Evolutionary conservation across 495 filamentous ascomycete species (phyloP), one percentile per base, ranked within the genome.

Genomic region (Trichoderma asperelloides): DNA sequence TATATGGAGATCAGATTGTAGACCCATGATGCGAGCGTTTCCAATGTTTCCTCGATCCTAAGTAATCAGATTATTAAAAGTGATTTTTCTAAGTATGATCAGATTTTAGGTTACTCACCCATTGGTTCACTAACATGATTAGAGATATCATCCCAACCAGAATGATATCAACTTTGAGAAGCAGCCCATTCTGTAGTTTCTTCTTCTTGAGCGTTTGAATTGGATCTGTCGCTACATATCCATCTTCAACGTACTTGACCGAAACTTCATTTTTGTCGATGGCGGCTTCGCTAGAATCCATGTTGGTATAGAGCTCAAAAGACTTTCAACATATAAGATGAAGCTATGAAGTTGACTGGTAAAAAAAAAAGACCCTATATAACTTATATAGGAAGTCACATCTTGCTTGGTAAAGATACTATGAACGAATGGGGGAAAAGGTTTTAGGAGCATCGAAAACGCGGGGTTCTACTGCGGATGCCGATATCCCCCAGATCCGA

Each of bases 1-100:
- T 11, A 60, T 60, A 60, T 60, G 7, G 25, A 60, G 51, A 23
- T 60, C 51, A 27, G 25, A 4, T 60, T 60, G 51, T 0, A 60
- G 8, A 1, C 51, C 51, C 51, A 60, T 60, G 3, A 60, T 9
- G 8, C 51, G 51, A 11, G 51, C 51, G 12, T 60, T 60, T 9
- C 51, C 51, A 28, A 60, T 60, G 25, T 60, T 60, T 16, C 51
- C 51, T 60, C 51, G 51, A 16, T 60, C 51, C 51, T 60, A 23
- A 15, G 9, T 15, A 18, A 21, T 7, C 18, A 23, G 18, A 60
- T 28, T 0, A 2, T 60, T 57, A 28, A 23, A 5, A 28, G 2
- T 8, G 6, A 16, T 21, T 5, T 21, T 51, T 16, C 21, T n/a
- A 2, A n/a, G 0, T 51, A 51, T 8, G 21, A 16, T 45, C 3